phyloP scores from a whole-genome alignment of 306 rosid genomes.

The Echinosophora koreensis region DNA sequence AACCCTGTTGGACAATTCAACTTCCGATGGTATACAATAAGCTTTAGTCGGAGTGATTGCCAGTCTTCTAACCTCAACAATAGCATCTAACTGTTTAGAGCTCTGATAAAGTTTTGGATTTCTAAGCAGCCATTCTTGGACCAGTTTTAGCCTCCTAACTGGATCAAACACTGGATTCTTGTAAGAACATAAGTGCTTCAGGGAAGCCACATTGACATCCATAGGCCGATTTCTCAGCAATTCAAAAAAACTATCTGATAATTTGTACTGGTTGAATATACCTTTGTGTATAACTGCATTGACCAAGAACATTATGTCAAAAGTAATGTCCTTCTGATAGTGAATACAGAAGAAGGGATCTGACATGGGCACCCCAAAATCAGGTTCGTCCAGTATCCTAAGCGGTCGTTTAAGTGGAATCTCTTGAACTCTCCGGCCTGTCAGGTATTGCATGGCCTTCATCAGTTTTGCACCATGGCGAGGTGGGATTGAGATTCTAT shows the following conservation, averaged over 20 bases:
- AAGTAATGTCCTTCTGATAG: conserved; percentile 53
- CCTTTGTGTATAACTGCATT: conserved; percentile 81
- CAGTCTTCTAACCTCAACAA: conserved; percentile 79
- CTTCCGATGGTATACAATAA: conserved; percentile 81
- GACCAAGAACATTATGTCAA: conserved; percentile 74
- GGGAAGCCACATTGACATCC: conserved; percentile 81
- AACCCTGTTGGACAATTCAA: conserved; percentile 86
- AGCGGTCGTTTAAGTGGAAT: conserved; percentile 46
- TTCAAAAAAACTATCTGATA: conserved; percentile 63
- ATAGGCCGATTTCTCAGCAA: conserved; percentile 64
- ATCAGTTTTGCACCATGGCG: conserved; percentile 69
- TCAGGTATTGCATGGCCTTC: conserved; percentile 65
- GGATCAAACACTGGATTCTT: conserved; percentile 75
- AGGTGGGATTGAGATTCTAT: conserved; percentile 77
- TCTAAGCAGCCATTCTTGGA: conserved; percentile 76
- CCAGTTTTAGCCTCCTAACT: conserved; percentile 59
- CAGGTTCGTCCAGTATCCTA: conserved; percentile 65
- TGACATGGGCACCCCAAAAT: conserved; percentile 58
- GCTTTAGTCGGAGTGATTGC: conserved; percentile 90
- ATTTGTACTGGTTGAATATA: conserved; percentile 68
- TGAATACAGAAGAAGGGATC: conserved; percentile 71
- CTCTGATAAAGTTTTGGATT: conserved; percentile 72
- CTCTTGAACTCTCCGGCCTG: conserved; percentile 59
- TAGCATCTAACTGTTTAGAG: conserved; percentile 62
- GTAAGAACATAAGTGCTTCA: conserved; percentile 73